Percentiles rank a stretch among this genome's conserved stretches.
These are phyloP conservation scores for Penicillium mononematosum DNA, from an alignment of 495 filamentous ascomycete genomes.

Conservation along the genomic window DNA sequence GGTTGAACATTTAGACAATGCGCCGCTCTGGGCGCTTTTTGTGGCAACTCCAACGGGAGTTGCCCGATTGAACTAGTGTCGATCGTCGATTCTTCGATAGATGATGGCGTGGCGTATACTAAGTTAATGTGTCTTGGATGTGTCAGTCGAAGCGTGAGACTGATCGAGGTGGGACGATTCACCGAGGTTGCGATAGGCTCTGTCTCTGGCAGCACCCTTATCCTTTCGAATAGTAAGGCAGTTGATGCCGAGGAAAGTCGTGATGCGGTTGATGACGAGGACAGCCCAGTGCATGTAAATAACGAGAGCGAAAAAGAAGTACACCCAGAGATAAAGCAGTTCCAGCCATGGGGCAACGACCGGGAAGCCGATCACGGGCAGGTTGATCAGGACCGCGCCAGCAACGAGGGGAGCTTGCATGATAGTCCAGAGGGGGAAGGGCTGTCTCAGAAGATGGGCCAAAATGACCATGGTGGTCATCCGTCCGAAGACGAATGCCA, in stretches of 20 bases:
- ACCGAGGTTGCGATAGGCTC: conserved; percentile 41
- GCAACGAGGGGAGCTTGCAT: conserved; percentile 81
- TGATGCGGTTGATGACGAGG: conserved; percentile 88
- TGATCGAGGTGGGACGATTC: conserved; percentile 14
- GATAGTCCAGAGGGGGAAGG: conserved; percentile 95
- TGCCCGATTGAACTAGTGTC: neutral
- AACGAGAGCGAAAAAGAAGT: conserved; percentile 75
- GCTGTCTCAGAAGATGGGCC: conserved; percentile 87
- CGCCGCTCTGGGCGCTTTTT: neutral
- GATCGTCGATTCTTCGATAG: neutral
- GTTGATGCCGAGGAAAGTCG: conserved; percentile 86
- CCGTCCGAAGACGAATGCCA: conserved; percentile 96
- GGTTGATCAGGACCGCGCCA: conserved; percentile 78
- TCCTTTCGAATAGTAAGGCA: conserved; percentile 82
- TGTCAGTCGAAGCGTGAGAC: conserved; percentile 12
- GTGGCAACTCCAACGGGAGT: neutral
- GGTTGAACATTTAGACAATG: conserved; percentile 3
- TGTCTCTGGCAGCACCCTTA: conserved; percentile 43
- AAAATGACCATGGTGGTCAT: conserved; percentile 99
- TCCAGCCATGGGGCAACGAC: conserved; percentile 60
- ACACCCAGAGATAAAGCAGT: conserved; percentile 75
- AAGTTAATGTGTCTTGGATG: conserved; percentile 29
- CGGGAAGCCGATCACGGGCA: conserved; percentile 74
- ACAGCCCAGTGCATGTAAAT: conserved; percentile 91
- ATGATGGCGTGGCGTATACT: neutral